Evolutionary conservation across 2,329 filamentous ascomycete genomes (phyloP).

Genomic region (Talaromyces sp.): DNA sequence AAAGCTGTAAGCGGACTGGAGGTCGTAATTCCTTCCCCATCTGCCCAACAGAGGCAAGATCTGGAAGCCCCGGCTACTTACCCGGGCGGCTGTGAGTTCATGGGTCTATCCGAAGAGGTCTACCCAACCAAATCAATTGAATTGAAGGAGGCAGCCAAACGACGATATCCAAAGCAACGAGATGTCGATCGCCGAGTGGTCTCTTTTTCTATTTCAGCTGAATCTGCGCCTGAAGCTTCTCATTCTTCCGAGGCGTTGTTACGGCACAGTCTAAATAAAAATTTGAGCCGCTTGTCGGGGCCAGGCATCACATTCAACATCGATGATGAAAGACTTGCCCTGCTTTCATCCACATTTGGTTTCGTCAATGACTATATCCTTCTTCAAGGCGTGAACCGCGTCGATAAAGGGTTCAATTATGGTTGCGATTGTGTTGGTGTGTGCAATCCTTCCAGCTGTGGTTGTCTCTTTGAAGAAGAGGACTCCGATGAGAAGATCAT

Average conservation of each 20-base stretch:
- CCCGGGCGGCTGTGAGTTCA: not conserved
- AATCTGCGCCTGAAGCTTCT: not conserved
- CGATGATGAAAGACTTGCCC: conserved; percentile 21
- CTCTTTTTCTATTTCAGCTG: not conserved
- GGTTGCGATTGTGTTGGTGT: conserved; percentile 35
- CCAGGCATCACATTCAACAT: conserved; percentile 21
- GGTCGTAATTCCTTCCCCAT: not conserved
- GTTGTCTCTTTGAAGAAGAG: conserved; percentile 35
- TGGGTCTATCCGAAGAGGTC: not conserved
- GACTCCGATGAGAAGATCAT: conserved; percentile 33
- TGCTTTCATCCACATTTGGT: conserved; percentile 39
- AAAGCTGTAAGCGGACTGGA: not conserved
- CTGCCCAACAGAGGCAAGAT: not conserved
- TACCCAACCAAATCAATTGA: conserved; percentile 18
- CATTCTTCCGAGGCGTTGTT: not conserved
- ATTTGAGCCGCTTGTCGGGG: conserved; percentile 21
- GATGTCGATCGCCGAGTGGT: conserved; percentile 1
- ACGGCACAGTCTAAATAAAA: conserved; percentile 2
- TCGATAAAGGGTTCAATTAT: conserved; percentile 32
- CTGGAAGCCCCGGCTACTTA: not conserved
- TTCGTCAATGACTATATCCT: conserved; percentile 43
- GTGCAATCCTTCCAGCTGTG: conserved; percentile 32
- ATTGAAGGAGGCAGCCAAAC: not conserved
- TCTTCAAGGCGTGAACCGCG: conserved; percentile 32
- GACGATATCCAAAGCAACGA: conserved; percentile 6